Base-by-base conservation (phyloP, 345 rosid species). In the Citrus reticulata region DNA sequence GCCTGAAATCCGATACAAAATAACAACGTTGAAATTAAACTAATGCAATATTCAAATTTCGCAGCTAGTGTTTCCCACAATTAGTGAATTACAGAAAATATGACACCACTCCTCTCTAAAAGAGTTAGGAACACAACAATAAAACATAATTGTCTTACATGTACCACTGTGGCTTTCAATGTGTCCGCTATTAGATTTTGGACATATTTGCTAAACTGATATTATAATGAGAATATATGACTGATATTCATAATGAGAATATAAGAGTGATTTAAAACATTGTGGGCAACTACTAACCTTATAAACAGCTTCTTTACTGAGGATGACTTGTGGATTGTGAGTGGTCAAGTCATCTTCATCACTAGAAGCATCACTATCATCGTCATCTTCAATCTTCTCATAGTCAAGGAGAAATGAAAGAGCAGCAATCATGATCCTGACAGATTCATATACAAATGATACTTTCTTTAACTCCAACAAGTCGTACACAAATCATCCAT, bases 391-490 rank as follows among this genome's bases (percentile, higher is more conserved):
- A 79, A 93, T 83, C 89, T 91, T 94, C 88, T 96, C 99, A 76
- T 84, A 94, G 85, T 92, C 97, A 60, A 96, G 92, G 81, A 96
- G 98, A 86, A 93, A 96, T 9, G 94, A 88, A 20, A 96, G 78
- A 7, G 94, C 80, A 49, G 97, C 90, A 34, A 90, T 87, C 95
- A 93, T 94, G 79, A 96, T 93, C 90, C 98, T 94, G 86, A 76
- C 58, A 76, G 78, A 72, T 67, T 24, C 32, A 72, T 30, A 72
- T 7, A 49, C 27, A 72, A 17, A 57, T 6, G 55, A 30, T 70
- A 72, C n/a, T 27, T 51, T 73, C 68, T 68, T 2, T 54, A 80
- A 79, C 10, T 62, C 30, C 74, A 39, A 9, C 76, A 6, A 32
- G 73, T 27, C 32, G 35, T 34, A 81, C 27, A 64, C 39, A 58